A percentile compares a stretch with the other conserved stretches of the same genome.
These are phyloP conservation scores for Aspergillus bertholletiae DNA, from an alignment of 495 filamentous ascomycete genomes.

Conservation along the genomic window DNA sequence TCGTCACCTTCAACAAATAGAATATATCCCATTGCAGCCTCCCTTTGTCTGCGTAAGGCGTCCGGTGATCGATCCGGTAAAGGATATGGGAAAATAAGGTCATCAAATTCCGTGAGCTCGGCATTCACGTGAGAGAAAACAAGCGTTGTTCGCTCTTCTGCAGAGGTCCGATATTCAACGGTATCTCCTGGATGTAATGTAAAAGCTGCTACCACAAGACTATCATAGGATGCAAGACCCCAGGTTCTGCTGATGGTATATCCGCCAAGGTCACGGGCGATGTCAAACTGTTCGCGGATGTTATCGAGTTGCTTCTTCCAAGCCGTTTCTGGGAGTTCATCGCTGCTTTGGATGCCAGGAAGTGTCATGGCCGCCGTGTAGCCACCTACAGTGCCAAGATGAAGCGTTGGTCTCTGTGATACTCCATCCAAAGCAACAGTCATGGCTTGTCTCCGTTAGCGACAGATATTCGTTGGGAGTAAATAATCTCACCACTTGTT, in stretches of 20 bases:
- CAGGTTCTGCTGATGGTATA: slow-evolving; percentile 42
- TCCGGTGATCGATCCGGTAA: slow-evolving; percentile 3
- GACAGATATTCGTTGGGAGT: neutral
- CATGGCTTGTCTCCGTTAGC: slow-evolving; percentile 27
- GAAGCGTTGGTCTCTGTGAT: slow-evolving; percentile 15
- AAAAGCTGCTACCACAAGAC: slow-evolving; percentile 37
- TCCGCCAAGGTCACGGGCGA: slow-evolving; percentile 43
- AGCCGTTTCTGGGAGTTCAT: slow-evolving; percentile 6
- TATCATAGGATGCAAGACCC: slow-evolving; percentile 45
- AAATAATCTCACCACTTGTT: slow-evolving; percentile 25
- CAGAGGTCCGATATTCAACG: slow-evolving; percentile 45
- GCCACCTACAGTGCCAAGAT: slow-evolving; percentile 31
- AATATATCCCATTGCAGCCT: slow-evolving; percentile 26
- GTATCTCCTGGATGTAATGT: slow-evolving; percentile 50
- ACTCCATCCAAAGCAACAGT: slow-evolving; percentile 12
- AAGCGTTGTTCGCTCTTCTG: slow-evolving; percentile 36
- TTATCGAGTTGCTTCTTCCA: slow-evolving; percentile 34
- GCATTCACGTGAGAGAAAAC: slow-evolving; percentile 25
- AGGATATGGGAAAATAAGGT: slow-evolving; percentile 11
- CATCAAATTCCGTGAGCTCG: neutral
- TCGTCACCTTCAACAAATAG: slow-evolving; percentile 18
- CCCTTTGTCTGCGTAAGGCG: slow-evolving; percentile 17
- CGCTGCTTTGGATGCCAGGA: neutral
- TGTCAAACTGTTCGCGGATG: slow-evolving; percentile 39
- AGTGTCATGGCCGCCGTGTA: slow-evolving; percentile 14